Evolutionary conservation across 805 yeast genomes (phyloP), one percentile per base, ranked within the genome.

Genomic region (Maudiozyma pseudohumilis): DNA sequence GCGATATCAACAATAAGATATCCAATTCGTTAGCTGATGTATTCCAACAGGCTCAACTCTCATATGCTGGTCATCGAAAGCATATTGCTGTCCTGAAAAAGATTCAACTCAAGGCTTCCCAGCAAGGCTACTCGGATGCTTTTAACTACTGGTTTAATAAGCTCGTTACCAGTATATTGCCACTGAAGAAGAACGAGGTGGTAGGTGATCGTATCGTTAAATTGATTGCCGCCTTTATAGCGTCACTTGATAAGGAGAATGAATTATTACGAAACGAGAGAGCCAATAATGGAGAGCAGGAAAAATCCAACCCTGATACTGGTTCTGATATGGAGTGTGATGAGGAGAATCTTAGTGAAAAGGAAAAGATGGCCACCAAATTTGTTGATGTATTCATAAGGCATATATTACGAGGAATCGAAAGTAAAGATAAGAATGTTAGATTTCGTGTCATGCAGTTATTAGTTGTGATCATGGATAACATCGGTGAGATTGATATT

Each of bases 401-500:
- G 16, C 89, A 83, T 56, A 60, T 87, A 26, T 58, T 82, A n/a
- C 67, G 77, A 41, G 96, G 96, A 1, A 68, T 82, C 1, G 84
- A 79, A 43, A 81, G 95, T 10, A 73, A 73, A 46, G 81, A 83
- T 52, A 77, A 74, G 50, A 73, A 70, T 40, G 96, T 89, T 1
- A 64, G 98, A 34, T 87, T 71, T 57, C 68, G 96, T 42, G 81
- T 77, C 7, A 79, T 82, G 27, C 95, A 85, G 52, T 62, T 85
- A 20, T 62, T 85, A 34, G 83, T 88, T 1, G 74, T 75, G 34
- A 61, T 80, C 15, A 77, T 89, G 60, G 75, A 77, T 48, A 74
- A 76, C 39, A 68, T 87, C 35, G 79, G 81, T 4, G 89, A 82
- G 45, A 70, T 89, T 31, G 88, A 80, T 48, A 80, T 77, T 40